Percentiles rank a stretch among this genome's conserved stretches.
These are phyloP conservation scores for Fusarium vanettenii DNA, from an alignment of 2,329 filamentous ascomycete genomes.

Conservation along the genomic window DNA sequence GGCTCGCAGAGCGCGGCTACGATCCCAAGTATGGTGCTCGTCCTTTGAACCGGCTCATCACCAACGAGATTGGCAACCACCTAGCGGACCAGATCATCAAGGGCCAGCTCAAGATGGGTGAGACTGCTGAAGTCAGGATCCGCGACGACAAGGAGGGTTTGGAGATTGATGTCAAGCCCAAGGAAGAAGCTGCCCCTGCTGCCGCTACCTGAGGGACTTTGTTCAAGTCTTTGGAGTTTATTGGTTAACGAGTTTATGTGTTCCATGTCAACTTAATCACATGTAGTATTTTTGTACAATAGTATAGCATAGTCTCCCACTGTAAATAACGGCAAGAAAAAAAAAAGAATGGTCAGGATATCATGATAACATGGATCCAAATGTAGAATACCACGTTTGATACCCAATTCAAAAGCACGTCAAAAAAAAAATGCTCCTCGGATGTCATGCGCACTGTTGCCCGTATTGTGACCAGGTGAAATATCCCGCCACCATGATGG, in stretches of 20 bases:
- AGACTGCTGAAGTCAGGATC: conserved; percentile 77
- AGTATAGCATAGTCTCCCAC: conserved; percentile 15
- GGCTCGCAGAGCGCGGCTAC: conserved; percentile 91
- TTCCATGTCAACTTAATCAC: conserved; percentile 28
- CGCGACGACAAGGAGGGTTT: conserved; percentile 71
- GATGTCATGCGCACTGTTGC: neutral
- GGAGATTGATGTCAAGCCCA: conserved; percentile 55
- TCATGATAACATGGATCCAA: conserved; percentile 1
- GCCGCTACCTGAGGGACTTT: neutral
- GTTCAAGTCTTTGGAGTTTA: neutral
- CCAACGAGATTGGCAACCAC: conserved; percentile 88
- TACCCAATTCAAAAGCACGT: conserved; percentile 5
- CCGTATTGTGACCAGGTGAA: neutral
- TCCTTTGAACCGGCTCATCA: conserved; percentile 90
- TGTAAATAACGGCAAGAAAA: conserved; percentile 3
- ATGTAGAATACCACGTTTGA: conserved; percentile 23
- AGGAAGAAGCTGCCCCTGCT: conserved; percentile 10
- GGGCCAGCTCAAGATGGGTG: conserved; percentile 81
- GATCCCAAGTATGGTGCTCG: conserved; percentile 92
- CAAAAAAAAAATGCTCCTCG: neutral
- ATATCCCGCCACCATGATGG: neutral
- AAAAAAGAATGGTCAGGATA: neutral
- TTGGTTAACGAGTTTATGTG: conserved; percentile 39
- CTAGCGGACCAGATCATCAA: conserved; percentile 93
- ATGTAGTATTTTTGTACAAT: neutral